Evolutionary conservation across 2,329 filamentous ascomycete species (phyloP).

Genomic region (Fusarium sp.): DNA sequence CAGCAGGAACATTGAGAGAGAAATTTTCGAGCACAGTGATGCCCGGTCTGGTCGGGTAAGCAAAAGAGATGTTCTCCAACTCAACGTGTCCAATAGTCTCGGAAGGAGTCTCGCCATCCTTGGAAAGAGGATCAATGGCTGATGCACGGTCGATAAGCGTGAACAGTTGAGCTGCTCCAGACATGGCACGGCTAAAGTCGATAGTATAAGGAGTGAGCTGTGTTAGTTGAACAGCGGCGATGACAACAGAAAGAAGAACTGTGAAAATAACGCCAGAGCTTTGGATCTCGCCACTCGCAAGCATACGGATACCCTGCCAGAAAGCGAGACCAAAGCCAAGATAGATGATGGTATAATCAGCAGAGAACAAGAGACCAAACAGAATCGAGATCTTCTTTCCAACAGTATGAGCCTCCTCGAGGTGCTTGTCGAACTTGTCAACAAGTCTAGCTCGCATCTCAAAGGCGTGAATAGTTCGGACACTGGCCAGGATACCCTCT

Average conservation of each 20-base stretch:
- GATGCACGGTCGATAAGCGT: constrained; percentile 53
- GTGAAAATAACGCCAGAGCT: constrained; percentile 55
- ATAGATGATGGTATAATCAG: constrained; percentile 56
- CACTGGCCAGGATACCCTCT: constrained; percentile 53
- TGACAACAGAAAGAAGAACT: constrained; percentile 55
- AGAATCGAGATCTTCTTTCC: constrained; percentile 55
- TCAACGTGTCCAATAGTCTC: constrained; percentile 51
- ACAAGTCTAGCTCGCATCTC: constrained; percentile 54
- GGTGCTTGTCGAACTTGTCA: constrained; percentile 53
- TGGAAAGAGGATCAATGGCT: constrained; percentile 51
- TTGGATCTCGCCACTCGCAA: constrained; percentile 51
- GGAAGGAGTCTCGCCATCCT: constrained; percentile 47
- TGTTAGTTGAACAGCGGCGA: constrained; percentile 52
- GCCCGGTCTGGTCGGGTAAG: constrained; percentile 58
- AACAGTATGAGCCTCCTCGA: constrained; percentile 51
- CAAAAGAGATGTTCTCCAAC: constrained; percentile 56
- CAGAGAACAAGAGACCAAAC: constrained; percentile 54
- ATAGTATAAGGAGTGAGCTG: constrained; percentile 53
- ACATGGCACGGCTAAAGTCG: constrained; percentile 53
- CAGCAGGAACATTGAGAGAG: constrained; percentile 56
- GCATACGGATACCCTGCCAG: constrained; percentile 58
- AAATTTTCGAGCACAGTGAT: constrained; percentile 56
- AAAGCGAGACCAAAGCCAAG: constrained; percentile 57
- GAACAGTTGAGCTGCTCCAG: constrained; percentile 52
- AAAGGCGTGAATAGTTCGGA: constrained; percentile 58